A percentile compares a stretch with the other conserved stretches of the same genome.
Conservation (phyloP, 305 asterid genomes). For the Fraxinus albicans region DNA sequence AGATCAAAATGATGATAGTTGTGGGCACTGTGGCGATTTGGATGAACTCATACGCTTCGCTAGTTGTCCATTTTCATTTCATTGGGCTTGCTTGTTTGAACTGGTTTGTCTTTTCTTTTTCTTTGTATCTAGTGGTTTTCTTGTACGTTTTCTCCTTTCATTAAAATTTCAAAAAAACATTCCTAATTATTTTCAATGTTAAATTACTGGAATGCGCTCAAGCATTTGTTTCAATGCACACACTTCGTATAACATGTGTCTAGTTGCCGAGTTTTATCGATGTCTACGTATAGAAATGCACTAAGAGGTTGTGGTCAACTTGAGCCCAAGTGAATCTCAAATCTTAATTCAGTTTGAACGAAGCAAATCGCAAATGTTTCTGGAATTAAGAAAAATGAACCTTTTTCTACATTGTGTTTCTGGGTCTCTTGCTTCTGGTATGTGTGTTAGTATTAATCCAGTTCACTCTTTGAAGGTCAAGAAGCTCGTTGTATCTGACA, state of each 20-base stretch:
- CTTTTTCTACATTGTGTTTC: background rate
- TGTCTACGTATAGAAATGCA: background rate
- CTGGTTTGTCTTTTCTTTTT: slow-evolving; percentile 35
- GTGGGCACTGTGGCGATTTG: slow-evolving; percentile 52
- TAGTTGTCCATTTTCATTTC: slow-evolving; percentile 51
- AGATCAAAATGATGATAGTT: slow-evolving; percentile 46
- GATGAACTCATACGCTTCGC: slow-evolving; percentile 58
- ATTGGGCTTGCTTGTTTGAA: slow-evolving; percentile 48
- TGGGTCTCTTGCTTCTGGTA: background rate
- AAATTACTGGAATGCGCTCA: background rate
- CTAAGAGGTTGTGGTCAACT: background rate
- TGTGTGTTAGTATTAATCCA: slow-evolving; percentile 16
- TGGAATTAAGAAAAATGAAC: background rate
- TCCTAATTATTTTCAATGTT: background rate
- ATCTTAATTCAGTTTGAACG: background rate
- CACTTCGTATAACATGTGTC: background rate
- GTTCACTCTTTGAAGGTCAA: slow-evolving; percentile 53
- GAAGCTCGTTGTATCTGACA: slow-evolving; percentile 51
- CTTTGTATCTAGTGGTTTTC: background rate
- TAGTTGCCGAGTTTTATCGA: background rate
- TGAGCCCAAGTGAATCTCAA: background rate
- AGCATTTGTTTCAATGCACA: background rate
- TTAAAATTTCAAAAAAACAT: background rate
- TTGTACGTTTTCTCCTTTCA: background rate
- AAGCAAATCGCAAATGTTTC: background rate